phyloP scores from a whole-genome alignment of 345 rosid genomes.

The Salix exigua region DNA sequence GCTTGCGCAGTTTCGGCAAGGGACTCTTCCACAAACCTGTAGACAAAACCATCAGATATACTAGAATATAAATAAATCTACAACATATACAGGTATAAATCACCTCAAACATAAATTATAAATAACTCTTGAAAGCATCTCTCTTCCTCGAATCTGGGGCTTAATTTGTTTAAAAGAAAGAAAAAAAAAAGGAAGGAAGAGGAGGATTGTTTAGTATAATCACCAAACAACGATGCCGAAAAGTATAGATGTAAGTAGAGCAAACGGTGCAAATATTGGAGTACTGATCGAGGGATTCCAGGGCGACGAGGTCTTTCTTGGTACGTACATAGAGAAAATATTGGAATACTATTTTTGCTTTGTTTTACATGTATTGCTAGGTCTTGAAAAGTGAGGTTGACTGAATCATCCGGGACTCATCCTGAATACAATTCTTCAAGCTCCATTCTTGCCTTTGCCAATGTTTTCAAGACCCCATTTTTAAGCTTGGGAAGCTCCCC shows the following conservation, averaged over 20 bases:
- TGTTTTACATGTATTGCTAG: conserved; percentile 33
- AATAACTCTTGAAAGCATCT: not conserved
- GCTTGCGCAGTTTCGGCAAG: conserved; percentile 47
- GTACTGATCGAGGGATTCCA: conserved; percentile 56
- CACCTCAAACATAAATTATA: too few species aligned
- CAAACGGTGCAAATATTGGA: conserved; percentile 64
- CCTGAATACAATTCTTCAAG: conserved; percentile 60
- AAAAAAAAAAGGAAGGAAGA: not conserved
- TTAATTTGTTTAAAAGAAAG: not conserved
- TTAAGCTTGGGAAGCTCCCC: not conserved
- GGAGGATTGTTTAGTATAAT: not conserved
- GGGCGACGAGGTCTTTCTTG: conserved; percentile 38
- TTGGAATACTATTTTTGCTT: not conserved
- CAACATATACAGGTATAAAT: not conserved
- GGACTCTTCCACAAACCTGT: conserved; percentile 69
- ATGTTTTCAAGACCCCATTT: conserved; percentile 35
- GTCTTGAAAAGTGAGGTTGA: conserved; percentile 63
- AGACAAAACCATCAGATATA: not conserved
- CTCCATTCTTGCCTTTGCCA: conserved; percentile 48
- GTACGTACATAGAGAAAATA: too few species aligned
- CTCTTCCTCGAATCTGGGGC: not conserved
- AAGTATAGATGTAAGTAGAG: conserved; percentile 47
- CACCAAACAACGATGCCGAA: conserved; percentile 61
- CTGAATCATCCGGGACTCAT: conserved; percentile 58
- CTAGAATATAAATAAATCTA: not conserved